A percentile compares a stretch with the other conserved stretches of the same genome.
Evolutionary conservation across 2,329 filamentous ascomycete genomes (phyloP).

Genomic region (Aspergillus vadensis): DNA sequence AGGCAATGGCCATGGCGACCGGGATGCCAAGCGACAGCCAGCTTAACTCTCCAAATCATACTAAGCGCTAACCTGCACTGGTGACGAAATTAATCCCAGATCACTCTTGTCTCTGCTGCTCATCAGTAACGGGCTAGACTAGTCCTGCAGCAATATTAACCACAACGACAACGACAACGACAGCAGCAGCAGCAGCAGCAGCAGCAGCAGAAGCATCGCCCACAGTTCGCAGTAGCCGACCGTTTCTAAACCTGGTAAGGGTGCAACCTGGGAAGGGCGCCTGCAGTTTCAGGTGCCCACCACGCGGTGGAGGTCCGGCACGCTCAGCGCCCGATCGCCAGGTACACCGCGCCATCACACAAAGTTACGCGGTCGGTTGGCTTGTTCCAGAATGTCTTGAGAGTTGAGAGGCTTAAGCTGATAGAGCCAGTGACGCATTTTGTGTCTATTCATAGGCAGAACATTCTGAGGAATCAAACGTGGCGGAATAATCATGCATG

Average conservation of each 20-base stretch:
- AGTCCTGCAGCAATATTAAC: background rate
- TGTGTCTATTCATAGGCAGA: no score
- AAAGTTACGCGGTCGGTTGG: background rate
- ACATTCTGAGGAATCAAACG: no score
- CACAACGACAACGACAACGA: background rate
- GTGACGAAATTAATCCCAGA: background rate
- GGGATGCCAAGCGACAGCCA: background rate
- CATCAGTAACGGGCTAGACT: background rate
- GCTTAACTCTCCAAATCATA: background rate
- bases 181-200: background rate
- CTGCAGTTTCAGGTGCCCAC: conserved; percentile 8
- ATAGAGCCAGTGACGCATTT: no score
- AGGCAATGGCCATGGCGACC: background rate
- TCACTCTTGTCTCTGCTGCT: background rate
- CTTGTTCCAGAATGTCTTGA: conserved; percentile 5
- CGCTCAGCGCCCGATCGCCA: conserved; percentile 7
- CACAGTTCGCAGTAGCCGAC: background rate
- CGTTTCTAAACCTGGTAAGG: background rate
- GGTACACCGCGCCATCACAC: background rate
- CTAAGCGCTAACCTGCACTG: background rate
- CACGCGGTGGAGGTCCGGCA: conserved; percentile 3
- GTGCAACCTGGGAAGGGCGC: background rate
- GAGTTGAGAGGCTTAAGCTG: background rate
- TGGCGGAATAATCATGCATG: no score
- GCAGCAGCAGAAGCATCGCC: background rate